Percentiles rank a stretch among this genome's conserved stretches.
These are phyloP conservation scores for Fusarium udum DNA, from an alignment of 2,329 filamentous ascomycete species.

Conservation along the genomic window DNA sequence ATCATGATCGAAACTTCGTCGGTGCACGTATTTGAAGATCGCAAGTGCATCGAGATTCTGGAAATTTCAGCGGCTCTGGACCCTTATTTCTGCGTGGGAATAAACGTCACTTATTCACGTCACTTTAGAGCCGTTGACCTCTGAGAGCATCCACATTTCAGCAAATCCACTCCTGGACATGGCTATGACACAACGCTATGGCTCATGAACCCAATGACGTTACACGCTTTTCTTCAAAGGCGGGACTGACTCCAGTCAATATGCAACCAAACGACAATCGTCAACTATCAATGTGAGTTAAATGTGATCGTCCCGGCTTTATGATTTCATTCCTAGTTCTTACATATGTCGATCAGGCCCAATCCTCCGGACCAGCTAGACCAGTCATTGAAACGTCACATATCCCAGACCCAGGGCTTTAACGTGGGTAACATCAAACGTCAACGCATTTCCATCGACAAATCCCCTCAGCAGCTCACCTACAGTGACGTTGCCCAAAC, in stretches of 20 bases:
- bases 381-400: slow-evolving; percentile 32
- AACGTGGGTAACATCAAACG: slow-evolving; percentile 20
- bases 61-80: not conserved
- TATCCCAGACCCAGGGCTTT: not conserved
- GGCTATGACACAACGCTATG: slow-evolving; percentile 33
- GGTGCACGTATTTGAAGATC: slow-evolving; percentile 13
- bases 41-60: slow-evolving; percentile 32
- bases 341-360: slow-evolving; percentile 28
- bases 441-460: slow-evolving; percentile 17
- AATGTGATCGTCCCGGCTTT: slow-evolving; percentile 9
- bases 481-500: slow-evolving; percentile 10
- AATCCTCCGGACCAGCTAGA: not conserved
- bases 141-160: slow-evolving; percentile 31
- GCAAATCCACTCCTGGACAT: slow-evolving; percentile 27
- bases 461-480: slow-evolving; percentile 1
- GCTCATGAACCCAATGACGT: slow-evolving; percentile 31
- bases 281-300: slow-evolving; percentile 29
- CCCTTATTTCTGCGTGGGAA: slow-evolving; percentile 12
- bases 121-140: slow-evolving; percentile 15
- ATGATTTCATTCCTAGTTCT: slow-evolving; percentile 33
- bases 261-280: slow-evolving; percentile 28
- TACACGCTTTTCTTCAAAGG: slow-evolving; percentile 27
- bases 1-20: slow-evolving; percentile 5
- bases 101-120: slow-evolving; percentile 29
- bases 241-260: slow-evolving; percentile 27